Base-by-base conservation (phyloP, 2,329 filamentous ascomycete species). In the Zasmidium citrigriseum region DNA sequence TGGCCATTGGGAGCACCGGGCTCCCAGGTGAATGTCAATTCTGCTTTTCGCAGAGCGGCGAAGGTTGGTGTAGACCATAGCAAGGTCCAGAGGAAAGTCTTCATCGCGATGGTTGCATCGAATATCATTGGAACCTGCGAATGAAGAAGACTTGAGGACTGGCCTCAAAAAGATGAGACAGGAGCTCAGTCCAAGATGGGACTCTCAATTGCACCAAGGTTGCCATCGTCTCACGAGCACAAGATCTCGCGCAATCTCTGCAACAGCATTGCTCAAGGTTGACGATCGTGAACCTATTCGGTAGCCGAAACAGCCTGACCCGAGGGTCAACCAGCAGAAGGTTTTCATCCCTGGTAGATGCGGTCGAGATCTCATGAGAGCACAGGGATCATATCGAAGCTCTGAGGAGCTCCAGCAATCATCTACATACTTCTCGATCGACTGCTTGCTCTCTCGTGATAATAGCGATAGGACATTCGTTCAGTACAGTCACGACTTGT, bases 1-100 rank as follows among this genome's bases (percentile, higher is more conserved):
- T 49, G 57, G n/a, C 60, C 60, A 45, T 62, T 58, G 20, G 60
- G 60, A n/a, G 60, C 54, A 25, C 57, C 60, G n/a, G 18, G 24
- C 18, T 57, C 60, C 49, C 52, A 59, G n/a, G 47, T 29, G 21
- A 50, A 41, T 9, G 34, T 41, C 4, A 41, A n/a, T n/a, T 41
- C 34, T 41, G 5, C 34, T 41, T 41, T 41, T 41, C 16, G 7
- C 14, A 41, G 16, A 4, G 34, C 34, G 4, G 34, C 34, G 7
- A 16, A n/a, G 34, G 5, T n/a, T 4, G 18, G 14, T 11, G 34
- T n/a, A 11, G 34, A 11, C 34, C 34, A 41, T 4, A 41, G 34
- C 4, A 41, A 41, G 34, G 18, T n/a, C 4, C 4, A n/a, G 18
- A 41, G 7, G 34, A 41, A 41, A 11, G 34, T 16, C 14, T 10